Conservation (phyloP, 495 filamentous ascomycete genomes). For the Aspergillus bridgeri region DNA sequence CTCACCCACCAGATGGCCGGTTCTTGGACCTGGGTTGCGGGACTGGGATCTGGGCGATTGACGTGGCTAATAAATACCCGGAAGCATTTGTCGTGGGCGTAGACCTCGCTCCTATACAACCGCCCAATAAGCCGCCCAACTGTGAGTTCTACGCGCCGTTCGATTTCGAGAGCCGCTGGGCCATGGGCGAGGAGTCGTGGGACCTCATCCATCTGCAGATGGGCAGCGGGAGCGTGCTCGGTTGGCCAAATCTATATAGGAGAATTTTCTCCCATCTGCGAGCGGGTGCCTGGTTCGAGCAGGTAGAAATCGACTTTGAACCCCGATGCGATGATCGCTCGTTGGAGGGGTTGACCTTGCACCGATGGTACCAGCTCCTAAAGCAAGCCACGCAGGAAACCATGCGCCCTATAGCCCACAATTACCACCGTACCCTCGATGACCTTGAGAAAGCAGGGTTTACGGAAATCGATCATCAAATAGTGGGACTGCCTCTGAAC, state of each 20-base stretch:
- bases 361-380: slow-evolving; percentile 67
- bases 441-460: slow-evolving; percentile 73
- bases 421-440: slow-evolving; percentile 54
- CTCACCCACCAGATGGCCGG: slow-evolving; percentile 47
- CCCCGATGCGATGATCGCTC: slow-evolving; percentile 76
- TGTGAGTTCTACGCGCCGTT: slow-evolving; percentile 62
- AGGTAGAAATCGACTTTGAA: slow-evolving; percentile 85
- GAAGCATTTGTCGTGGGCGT: slow-evolving; percentile 65
- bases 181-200: slow-evolving; percentile 69
- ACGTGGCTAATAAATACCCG: slow-evolving; percentile 69
- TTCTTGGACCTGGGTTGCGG: slow-evolving; percentile 85
- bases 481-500: slow-evolving; percentile 71
- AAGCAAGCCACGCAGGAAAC: slow-evolving; percentile 64
- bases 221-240: slow-evolving; percentile 73
- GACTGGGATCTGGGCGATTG: slow-evolving; percentile 89
- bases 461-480: slow-evolving; percentile 72
- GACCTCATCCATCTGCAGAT: slow-evolving; percentile 84
- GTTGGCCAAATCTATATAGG: slow-evolving; percentile 73
- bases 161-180: slow-evolving; percentile 83
- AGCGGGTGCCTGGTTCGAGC: slow-evolving; percentile 80
- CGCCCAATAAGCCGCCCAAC: slow-evolving; percentile 66
- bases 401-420: slow-evolving; percentile 65
- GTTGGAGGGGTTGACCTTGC: slow-evolving; percentile 47
- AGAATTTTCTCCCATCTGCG: slow-evolving; percentile 75
- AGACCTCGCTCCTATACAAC: slow-evolving; percentile 80